Evolutionary conservation across 1,284 basidiomycete species (phyloP), one percentile per base, ranked within the genome.

Genomic region (Moniliophthora roreri): DNA sequence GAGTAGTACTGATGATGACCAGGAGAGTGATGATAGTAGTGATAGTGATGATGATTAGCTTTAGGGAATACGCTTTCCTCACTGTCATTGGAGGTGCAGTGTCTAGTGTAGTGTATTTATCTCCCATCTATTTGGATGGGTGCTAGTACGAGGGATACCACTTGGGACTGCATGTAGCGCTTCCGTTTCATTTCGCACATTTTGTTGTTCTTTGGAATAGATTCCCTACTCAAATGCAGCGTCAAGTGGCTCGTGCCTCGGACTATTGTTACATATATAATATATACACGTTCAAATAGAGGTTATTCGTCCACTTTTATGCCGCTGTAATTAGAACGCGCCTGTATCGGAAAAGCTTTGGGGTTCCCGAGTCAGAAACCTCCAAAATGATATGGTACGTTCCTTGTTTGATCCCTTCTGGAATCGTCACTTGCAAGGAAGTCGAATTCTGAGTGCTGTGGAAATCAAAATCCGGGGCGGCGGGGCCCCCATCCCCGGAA

Each of bases 11-110:
- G 60, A 61, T 37, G 61, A 58, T 39, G 70, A 68, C 23, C 68
- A 72, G 44, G 69, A 71, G 40, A 66, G 63, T 49, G 68, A 73
- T 42, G 73, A 76, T 47, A 64, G 64, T 51, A 64, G 62, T 50
- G 66, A 68, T 37, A 74, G 71, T 55, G 74, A 74, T 63, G 75
- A 73, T 55, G 74, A 75, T 63, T 75, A 69, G 67, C 58, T 21
- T 18, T 42, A 32, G 7, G 28, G 7, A 32, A 6, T 32, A 32
- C 28, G 28, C 11, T 32, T 11, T 32, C 11, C 7, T 32, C 28
- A 32, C 7, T 11, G 28, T 11, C 28, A 11, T 11, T 32, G 6
- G n/a, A n/a, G n/a, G 6, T 32, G 7, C 28, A 6, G 11, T 32
- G 28, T 32, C n/a, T 32, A 32, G 28, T 32, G 6, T 32, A 32